These are phyloP conservation scores for Eurotiales sp. DNA, from an alignment of 2,329 filamentous ascomycete genomes.

Conservation along the genomic window DNA sequence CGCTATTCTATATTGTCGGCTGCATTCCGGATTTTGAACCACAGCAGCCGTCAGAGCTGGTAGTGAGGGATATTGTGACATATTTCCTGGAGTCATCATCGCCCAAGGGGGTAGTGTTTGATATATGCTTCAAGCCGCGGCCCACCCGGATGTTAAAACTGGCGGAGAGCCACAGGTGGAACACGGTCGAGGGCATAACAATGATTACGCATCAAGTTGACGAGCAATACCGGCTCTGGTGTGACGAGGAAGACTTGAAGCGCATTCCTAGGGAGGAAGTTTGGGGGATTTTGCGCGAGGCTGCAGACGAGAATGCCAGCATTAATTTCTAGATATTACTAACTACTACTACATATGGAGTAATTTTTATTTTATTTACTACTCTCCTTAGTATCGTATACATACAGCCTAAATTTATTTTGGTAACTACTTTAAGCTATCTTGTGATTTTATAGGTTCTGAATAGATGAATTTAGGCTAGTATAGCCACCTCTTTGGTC, in stretches of 20 bases:
- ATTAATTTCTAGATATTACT: constrained; percentile 34
- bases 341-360: too few species aligned
- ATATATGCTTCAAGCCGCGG: constrained; percentile 44
- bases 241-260: constrained; percentile 25
- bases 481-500: too few species aligned
- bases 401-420: too few species aligned
- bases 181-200: constrained; percentile 37
- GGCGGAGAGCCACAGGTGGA: constrained; percentile 32
- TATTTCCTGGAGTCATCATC: constrained; percentile 24
- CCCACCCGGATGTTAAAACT: constrained; percentile 35
- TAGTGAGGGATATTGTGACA: constrained; percentile 23
- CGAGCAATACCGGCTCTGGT: constrained; percentile 39
- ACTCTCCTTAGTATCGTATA: too few species aligned
- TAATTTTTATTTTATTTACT: too few species aligned
- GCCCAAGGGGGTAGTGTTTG: constrained; percentile 34
- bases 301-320: constrained; percentile 30
- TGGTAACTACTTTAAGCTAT: too few species aligned
- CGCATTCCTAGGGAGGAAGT: constrained; percentile 25
- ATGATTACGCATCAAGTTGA: constrained; percentile 43
- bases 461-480: too few species aligned
- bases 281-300: constrained; percentile 29
- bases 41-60: constrained; percentile 25
- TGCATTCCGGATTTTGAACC: constrained; percentile 39
- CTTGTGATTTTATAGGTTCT: too few species aligned
- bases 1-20: constrained; percentile 36